Evolutionary conservation across 345 rosid genomes (phyloP).

Genomic region (Punica granatum): DNA sequence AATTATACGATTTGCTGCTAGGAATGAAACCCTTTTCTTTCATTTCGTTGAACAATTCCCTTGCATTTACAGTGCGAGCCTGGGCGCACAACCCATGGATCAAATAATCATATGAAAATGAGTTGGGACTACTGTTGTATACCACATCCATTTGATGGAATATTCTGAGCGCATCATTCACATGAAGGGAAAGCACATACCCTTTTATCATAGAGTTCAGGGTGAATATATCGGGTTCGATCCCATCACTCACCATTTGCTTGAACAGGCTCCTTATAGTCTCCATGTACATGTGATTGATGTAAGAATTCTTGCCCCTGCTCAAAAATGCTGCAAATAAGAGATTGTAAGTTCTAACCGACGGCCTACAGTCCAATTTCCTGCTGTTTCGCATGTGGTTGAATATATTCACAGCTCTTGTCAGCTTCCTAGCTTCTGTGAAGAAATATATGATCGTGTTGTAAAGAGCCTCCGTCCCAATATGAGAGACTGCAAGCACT

Average conservation of each 20-base stretch:
- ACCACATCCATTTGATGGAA: slow-evolving; percentile 85
- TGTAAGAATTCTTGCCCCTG: slow-evolving; percentile 61
- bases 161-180: slow-evolving; percentile 84
- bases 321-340: slow-evolving; percentile 74
- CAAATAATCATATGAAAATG: slow-evolving; percentile 73
- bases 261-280: slow-evolving; percentile 64
- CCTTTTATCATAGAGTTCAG: slow-evolving; percentile 80
- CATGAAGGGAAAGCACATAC: slow-evolving; percentile 77
- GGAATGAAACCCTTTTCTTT: slow-evolving; percentile 67
- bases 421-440: slow-evolving; percentile 69
- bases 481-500: slow-evolving; percentile 47
- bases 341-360: slow-evolving; percentile 65
- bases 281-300: slow-evolving; percentile 76
- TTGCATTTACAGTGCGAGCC: slow-evolving; percentile 71
- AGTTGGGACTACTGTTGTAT: slow-evolving; percentile 60
- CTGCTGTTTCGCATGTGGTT: slow-evolving; percentile 55
- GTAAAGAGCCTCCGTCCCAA: slow-evolving; percentile 66
- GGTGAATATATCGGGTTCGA: slow-evolving; percentile 65
- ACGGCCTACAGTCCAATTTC: slow-evolving; percentile 62
- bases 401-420: slow-evolving; percentile 77
- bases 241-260: slow-evolving; percentile 73
- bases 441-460: slow-evolving; percentile 66
- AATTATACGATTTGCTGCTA: slow-evolving; percentile 69
- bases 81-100: slow-evolving; percentile 85
- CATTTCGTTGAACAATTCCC: slow-evolving; percentile 66